Conservation (phyloP, 352 stramenopile species). For the Globisporangium cederbergense region DNA sequence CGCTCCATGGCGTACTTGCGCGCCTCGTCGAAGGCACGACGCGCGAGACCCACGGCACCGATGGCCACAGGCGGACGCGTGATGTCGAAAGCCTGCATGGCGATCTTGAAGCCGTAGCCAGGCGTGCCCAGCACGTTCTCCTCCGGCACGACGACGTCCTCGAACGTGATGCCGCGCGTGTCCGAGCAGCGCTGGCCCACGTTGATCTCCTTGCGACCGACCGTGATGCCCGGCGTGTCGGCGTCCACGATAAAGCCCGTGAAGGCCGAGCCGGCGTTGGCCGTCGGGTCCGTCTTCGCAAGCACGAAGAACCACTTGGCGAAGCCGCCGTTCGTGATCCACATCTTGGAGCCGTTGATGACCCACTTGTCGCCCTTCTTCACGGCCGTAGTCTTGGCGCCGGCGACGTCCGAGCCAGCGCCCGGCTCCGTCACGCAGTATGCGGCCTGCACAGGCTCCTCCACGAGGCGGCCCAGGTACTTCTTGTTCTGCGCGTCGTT, state of each 20-base stretch:
- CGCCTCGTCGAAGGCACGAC: slow-evolving; percentile 87
- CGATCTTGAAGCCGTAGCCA: slow-evolving; percentile 91
- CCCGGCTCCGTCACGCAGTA: slow-evolving; percentile 91
- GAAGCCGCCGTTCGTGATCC: slow-evolving; percentile 91
- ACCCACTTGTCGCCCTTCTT: slow-evolving; percentile 94
- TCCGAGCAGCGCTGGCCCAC: slow-evolving; percentile 90
- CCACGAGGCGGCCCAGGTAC: slow-evolving; percentile 81
- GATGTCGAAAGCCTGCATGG: slow-evolving; percentile 91
- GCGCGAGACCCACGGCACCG: slow-evolving; percentile 79
- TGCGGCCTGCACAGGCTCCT: slow-evolving; percentile 77
- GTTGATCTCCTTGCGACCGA: slow-evolving; percentile 91
- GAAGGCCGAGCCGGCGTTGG: slow-evolving; percentile 78
- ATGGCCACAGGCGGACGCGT: slow-evolving; percentile 86
- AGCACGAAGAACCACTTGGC: slow-evolving; percentile 91
- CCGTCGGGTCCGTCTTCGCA: slow-evolving; percentile 82
- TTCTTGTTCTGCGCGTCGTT: slow-evolving; percentile 83
- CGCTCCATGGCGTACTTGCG: slow-evolving; percentile 83
- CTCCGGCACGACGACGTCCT: slow-evolving; percentile 85
- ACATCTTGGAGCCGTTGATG: slow-evolving; percentile 93
- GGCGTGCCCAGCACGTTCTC: slow-evolving; percentile 85
- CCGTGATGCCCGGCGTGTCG: slow-evolving; percentile 80
- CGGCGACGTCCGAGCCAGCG: slow-evolving; percentile 86
- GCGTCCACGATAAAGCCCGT: slow-evolving; percentile 90
- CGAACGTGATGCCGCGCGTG: slow-evolving; percentile 89
- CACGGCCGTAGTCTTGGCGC: slow-evolving; percentile 87